phyloP scores from a whole-genome alignment of 83 land plant species.

The Picea abies region DNA sequence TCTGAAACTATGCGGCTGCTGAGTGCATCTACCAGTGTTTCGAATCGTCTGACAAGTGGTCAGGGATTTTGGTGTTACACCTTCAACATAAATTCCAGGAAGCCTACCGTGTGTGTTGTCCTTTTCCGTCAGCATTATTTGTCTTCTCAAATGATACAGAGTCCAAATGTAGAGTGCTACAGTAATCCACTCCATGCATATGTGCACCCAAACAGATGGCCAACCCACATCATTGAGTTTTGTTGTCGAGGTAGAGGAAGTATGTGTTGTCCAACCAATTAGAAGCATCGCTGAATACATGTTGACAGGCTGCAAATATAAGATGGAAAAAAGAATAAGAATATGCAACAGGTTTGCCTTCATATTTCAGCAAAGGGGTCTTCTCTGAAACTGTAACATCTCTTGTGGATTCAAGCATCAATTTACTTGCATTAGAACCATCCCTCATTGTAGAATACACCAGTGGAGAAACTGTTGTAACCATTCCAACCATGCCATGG shows the following conservation, averaged over 20 bases:
- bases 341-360: conserved; percentile 37
- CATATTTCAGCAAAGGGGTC: conserved; percentile 23
- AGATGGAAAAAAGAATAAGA: conserved; percentile 49
- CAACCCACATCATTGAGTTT: conserved; percentile 53
- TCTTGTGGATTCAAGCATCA: background rate
- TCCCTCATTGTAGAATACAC: too few relatives aligned
- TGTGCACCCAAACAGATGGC: conserved; percentile 55
- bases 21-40: too few relatives aligned
- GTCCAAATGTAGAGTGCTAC: conserved; percentile 47
- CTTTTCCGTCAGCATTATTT: too few relatives aligned
- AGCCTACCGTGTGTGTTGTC: too few relatives aligned
- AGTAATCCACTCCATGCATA: conserved; percentile 46
- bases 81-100: too few relatives aligned
- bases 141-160: background rate
- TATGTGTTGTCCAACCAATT: conserved; percentile 45
- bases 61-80: too few relatives aligned
- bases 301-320: conserved; percentile 45
- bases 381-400: conserved; percentile 17
- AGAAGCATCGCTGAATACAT: conserved; percentile 58
- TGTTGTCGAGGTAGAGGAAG: conserved; percentile 3
- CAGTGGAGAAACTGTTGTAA: too few relatives aligned
- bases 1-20: too few relatives aligned
- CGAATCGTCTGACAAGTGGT: too few relatives aligned
- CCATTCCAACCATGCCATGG: too few relatives aligned
- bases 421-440: conserved; percentile 35